Conservation (phyloP, 441 rosid genomes). For the Melastoma candidum region DNA sequence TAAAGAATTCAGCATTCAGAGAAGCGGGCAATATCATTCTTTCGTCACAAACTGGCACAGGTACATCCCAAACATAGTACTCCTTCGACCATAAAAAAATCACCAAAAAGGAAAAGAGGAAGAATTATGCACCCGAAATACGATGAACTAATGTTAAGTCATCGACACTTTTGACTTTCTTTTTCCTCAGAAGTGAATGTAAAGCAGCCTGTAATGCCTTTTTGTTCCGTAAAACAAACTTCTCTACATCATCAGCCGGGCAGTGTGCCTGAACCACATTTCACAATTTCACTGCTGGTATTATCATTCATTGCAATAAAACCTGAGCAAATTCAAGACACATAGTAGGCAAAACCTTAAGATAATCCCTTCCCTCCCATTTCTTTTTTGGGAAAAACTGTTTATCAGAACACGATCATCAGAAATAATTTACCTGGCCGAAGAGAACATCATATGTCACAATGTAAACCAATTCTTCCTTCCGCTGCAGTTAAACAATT, state of each 20-base stretch:
- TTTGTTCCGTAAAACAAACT: constrained; percentile 45
- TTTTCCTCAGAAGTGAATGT: constrained; percentile 54
- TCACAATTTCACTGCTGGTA: no score
- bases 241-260: constrained; percentile 63
- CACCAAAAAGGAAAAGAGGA: not conserved
- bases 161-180: constrained; percentile 43
- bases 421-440: constrained; percentile 43
- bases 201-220: constrained; percentile 43
- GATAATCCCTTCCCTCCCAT: no score
- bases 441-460: constrained; percentile 66
- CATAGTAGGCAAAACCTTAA: no score
- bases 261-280: constrained; percentile 35
- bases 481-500: constrained; percentile 33
- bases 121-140: constrained; percentile 32
- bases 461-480: constrained; percentile 59
- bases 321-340: no score
- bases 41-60: not conserved
- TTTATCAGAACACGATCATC: no score
- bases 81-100: not conserved
- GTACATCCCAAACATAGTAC: not conserved
- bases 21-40: no score
- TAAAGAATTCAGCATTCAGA: no score
- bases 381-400: no score
- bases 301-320: no score
- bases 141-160: constrained; percentile 44